These are phyloP conservation scores for Fomitopsis palustris DNA, from an alignment of 1,284 basidiomycete genomes.

Conservation along the genomic window DNA sequence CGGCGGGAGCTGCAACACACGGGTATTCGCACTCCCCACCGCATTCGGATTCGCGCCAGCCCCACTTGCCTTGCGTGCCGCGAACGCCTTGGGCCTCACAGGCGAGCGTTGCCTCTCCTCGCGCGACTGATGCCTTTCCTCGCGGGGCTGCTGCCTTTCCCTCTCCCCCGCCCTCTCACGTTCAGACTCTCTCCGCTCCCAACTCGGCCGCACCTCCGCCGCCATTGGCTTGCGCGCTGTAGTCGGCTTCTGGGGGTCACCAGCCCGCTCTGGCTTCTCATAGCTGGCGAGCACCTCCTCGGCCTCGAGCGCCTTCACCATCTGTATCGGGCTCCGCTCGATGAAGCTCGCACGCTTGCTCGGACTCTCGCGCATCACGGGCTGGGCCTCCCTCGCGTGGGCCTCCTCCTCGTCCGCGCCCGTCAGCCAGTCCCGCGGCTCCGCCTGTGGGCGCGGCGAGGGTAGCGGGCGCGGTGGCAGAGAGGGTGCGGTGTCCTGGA, in stretches of 20 bases:
- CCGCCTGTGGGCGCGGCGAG: slow-evolving; percentile 9
- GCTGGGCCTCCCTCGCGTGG: slow-evolving; percentile 20
- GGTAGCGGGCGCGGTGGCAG: slow-evolving; percentile 21
- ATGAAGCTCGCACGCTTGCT: slow-evolving; percentile 68
- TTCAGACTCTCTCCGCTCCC: slow-evolving; percentile 11
- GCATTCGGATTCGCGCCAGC: slow-evolving; percentile 9
- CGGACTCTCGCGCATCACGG: slow-evolving; percentile 61
- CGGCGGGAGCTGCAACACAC: slow-evolving; percentile 18
- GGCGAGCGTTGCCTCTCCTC: slow-evolving; percentile 17
- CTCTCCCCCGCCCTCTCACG: slow-evolving; percentile 14
- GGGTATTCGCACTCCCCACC: slow-evolving; percentile 13
- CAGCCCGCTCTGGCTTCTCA: slow-evolving; percentile 10
- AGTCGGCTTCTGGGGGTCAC: slow-evolving; percentile 3
- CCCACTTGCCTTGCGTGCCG: slow-evolving; percentile 12
- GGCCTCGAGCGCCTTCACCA: slow-evolving; percentile 45
- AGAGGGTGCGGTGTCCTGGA: slow-evolving; percentile 8
- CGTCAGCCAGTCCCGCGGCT: slow-evolving; percentile 66
- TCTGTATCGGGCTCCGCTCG: slow-evolving; percentile 44
- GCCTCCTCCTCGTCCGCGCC: slow-evolving; percentile 48
- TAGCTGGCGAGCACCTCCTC: slow-evolving; percentile 28
- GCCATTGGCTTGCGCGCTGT: slow-evolving; percentile 17
- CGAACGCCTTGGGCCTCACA: slow-evolving; percentile 20
- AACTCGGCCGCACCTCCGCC: neutral
- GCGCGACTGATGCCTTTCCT: slow-evolving; percentile 13
- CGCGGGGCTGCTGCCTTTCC: slow-evolving; percentile 14